A percentile compares a stretch with the other conserved stretches of the same genome.
Conservation (phyloP, 2,329 filamentous ascomycete genomes). For the Fusarium fujikuroi region DNA sequence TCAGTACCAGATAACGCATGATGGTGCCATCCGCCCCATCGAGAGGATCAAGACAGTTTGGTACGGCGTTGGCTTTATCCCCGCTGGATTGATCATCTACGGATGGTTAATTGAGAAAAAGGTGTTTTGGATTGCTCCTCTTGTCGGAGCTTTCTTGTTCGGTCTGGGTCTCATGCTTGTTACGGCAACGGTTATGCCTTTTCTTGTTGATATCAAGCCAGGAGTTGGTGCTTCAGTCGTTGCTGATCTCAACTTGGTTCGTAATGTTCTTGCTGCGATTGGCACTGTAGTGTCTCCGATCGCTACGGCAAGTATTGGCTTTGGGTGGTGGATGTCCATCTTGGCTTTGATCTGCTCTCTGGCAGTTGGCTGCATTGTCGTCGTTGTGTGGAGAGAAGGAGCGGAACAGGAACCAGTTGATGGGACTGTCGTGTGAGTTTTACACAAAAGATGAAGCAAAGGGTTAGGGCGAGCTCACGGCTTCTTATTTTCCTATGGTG, state of each 20-base stretch:
- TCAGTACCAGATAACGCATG: not conserved
- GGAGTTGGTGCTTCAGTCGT: not conserved
- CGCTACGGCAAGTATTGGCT: not conserved
- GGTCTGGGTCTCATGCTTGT: not conserved
- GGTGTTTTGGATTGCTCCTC: not conserved
- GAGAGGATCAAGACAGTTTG: conserved; percentile 1
- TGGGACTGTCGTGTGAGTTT: not conserved
- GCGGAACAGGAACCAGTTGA: fast-evolving
- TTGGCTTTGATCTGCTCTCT: conserved; percentile 1
- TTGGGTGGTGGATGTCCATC: not conserved
- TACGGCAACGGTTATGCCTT: not conserved
- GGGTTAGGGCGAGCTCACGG: not conserved
- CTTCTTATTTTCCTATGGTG: not conserved
- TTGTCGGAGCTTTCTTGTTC: not conserved
- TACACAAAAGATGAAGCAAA: not conserved
- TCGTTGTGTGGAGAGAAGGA: not conserved
- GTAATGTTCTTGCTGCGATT: not conserved
- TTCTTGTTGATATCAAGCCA: not conserved
- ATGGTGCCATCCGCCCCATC: not conserved
- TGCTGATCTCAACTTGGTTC: not conserved
- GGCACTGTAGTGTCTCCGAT: not conserved
- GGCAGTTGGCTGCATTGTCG: not conserved
- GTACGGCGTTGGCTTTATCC: not conserved
- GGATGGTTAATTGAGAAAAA: not conserved
- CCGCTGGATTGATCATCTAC: not conserved